Conservation (phyloP, 208 protist species). For the Acanthamoeba royreba region DNA sequence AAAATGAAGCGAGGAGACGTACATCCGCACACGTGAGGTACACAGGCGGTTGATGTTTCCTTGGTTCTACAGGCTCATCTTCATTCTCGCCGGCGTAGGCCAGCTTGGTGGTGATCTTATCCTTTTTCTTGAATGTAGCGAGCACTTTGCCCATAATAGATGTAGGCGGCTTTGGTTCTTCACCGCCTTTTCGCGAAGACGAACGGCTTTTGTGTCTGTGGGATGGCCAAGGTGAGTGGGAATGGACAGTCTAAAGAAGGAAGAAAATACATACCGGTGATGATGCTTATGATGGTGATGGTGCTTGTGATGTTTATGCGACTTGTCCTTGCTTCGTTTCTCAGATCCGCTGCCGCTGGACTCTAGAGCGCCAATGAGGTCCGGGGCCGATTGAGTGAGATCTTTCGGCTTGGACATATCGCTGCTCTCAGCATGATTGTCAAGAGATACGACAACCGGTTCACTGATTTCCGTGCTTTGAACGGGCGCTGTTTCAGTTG, state of each 20-base stretch:
- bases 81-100: background rate
- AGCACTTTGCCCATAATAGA: slow-evolving; percentile 41
- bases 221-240: background rate
- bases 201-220: background rate
- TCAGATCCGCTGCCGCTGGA: background rate
- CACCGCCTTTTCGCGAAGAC: background rate
- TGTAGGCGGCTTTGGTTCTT: background rate
- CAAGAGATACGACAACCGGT: background rate
- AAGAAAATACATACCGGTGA: background rate
- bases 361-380: background rate
- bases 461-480: too few relatives aligned
- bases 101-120: background rate
- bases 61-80: background rate
- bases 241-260: background rate
- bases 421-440: background rate
- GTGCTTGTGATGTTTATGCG: background rate
- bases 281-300: background rate
- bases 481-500: too few relatives aligned
- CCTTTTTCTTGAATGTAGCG: slow-evolving; percentile 36
- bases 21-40: slow-evolving; percentile 19
- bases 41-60: background rate
- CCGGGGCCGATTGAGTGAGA: background rate
- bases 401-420: too few relatives aligned
- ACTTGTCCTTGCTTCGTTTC: background rate
- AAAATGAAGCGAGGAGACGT: too few relatives aligned